Base-by-base conservation (phyloP, 202 grass and related monocot species). In the Setaria italica region DNA sequence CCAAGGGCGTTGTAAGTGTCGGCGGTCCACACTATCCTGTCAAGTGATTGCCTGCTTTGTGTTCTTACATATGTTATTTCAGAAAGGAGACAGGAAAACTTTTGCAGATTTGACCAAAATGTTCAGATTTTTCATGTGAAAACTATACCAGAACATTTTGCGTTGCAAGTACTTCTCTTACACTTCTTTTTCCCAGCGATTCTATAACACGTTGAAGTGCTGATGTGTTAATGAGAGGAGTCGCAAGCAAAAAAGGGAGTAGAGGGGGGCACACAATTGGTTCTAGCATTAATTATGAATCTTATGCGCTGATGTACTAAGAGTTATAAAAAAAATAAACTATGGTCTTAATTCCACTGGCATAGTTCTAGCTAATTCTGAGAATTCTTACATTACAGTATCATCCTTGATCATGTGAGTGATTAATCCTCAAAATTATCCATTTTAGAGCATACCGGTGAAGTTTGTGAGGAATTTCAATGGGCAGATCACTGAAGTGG, bases 401-500 rank as follows among this genome's bases (percentile, higher is more conserved):
- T 82, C 20, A 14, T 19, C 30, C 12, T 82, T 67, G 37, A 76
- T 20, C 37, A 72, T 86, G 8, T 66, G 51, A 78, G 20, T 48
- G 39, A 48, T 47, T 9, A 0, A 14, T 54, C 43, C 7, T 15
- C 16, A 32, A 9, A 50, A 43, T 47, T 62, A 47, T 41, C 48
- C 12, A 62, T 89, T 30, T 19, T 45, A 95, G 90, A 79, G 62
- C 50, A 79, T 93, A 67, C 90, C 88, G 0, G 85, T 66, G 60
- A 89, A 92, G 53, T 67, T 95, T 68, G 76, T 43, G 0, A 81
- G 42, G 17, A 82, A 85, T 6, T 91, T 93, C 72, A 87, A 77
- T 39, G 65, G 72, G 2, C 65, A 83, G 42, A 87, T 77, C 35
- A 2, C 50, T 0, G 4, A 87, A 60, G 65, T 13, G 3, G 53